Conservation (phyloP, 257 asterid species). For the Anisodus tanguticus region DNA sequence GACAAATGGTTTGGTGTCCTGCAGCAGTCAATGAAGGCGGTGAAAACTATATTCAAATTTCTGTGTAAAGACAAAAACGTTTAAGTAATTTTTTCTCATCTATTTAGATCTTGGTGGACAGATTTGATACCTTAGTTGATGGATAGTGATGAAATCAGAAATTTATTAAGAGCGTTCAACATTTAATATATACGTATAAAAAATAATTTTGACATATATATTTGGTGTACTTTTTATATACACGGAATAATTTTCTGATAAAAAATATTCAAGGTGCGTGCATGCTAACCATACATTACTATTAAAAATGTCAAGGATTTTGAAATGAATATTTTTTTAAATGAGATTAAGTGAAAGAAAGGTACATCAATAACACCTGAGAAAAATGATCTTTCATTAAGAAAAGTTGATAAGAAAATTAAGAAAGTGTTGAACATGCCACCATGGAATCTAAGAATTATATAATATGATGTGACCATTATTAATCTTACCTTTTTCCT, state of each 20-base stretch:
- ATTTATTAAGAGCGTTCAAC: too few species aligned
- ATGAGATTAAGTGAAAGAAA: neutral
- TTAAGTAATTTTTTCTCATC: neutral
- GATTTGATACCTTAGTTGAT: too few species aligned
- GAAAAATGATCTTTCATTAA: neutral
- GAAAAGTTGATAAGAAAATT: too few species aligned
- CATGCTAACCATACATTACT: neutral
- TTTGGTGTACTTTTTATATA: too few species aligned
- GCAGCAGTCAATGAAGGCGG: neutral
- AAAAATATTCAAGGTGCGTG: too few species aligned
- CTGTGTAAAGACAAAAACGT: neutral
- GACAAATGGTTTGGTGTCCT: neutral
- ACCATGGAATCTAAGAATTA: neutral
- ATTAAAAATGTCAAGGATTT: neutral
- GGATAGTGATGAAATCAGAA: too few species aligned
- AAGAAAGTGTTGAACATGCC: neutral
- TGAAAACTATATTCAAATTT: neutral
- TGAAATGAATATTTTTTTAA: neutral
- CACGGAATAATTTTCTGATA: too few species aligned
- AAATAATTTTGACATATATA: too few species aligned
- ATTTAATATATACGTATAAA: too few species aligned
- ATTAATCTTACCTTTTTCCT: neutral
- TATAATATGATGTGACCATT: neutral
- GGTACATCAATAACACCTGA: neutral
- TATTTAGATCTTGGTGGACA: neutral